Evolutionary conservation across 176 grass and related monocot genomes (phyloP).

Genomic region (Cocos nucifera): DNA sequence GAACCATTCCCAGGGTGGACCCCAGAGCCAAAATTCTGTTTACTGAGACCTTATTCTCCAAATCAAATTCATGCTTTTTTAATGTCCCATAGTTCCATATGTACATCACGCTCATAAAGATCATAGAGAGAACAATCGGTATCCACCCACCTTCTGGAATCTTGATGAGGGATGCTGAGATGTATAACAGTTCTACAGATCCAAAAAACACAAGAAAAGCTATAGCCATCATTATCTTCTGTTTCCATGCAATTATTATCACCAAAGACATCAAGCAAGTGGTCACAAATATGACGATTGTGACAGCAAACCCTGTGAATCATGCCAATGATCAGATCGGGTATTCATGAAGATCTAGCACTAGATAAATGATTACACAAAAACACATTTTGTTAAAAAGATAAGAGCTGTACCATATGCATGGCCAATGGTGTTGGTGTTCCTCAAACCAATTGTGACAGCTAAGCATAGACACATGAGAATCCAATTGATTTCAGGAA

Average conservation of each 20-base stretch:
- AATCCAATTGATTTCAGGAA: conserved; percentile 19
- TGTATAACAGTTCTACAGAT: conserved; percentile 3
- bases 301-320: conserved; percentile 8
- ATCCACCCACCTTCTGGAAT: conserved; percentile 13
- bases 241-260: conserved; percentile 8
- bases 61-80: conserved; percentile 11
- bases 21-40: conserved; percentile 1
- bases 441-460: conserved; percentile 11
- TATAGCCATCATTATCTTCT: background rate
- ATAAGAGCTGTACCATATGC: conserved; percentile 7
- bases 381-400: too few relatives aligned
- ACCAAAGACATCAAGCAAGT: conserved; percentile 16
- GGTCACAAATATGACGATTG: conserved; percentile 8
- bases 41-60: conserved; percentile 12
- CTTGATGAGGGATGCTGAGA: conserved; percentile 8
- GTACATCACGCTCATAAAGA: conserved; percentile 13
- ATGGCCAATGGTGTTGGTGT: conserved; percentile 9
- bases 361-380: too few relatives aligned
- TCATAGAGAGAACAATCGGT: background rate
- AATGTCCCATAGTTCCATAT: conserved; percentile 18
- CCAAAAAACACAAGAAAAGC: conserved; percentile 7
- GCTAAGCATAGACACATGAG: conserved; percentile 8
- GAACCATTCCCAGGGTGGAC: conserved; percentile 1
- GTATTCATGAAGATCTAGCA: background rate
- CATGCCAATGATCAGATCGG: background rate